Percentiles rank a stretch among this genome's conserved stretches.
Evolutionary conservation across 1,139 yeast genomes (phyloP).

Genomic region (Candida sp.): DNA sequence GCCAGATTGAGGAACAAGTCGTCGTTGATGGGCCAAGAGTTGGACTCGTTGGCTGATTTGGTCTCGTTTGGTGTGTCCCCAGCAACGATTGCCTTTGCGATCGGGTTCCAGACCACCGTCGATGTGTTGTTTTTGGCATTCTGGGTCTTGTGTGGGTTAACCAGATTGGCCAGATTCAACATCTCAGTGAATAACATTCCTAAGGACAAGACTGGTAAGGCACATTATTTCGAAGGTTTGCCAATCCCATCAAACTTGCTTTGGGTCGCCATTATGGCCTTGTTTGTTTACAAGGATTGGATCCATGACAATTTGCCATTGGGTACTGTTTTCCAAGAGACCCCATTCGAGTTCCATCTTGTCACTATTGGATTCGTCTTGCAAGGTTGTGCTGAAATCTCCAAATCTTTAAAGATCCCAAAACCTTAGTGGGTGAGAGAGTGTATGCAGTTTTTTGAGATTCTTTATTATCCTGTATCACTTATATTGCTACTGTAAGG

Average conservation of each 20-base stretch:
- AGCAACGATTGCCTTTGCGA: conserved; percentile 88
- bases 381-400: conserved; percentile 92
- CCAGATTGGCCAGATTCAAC: conserved; percentile 93
- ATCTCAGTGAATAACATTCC: conserved; percentile 94
- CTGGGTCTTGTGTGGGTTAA: conserved; percentile 93
- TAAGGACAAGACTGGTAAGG: conserved; percentile 82
- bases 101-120: conserved; percentile 84
- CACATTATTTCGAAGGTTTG: conserved; percentile 88
- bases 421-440: conserved; percentile 58
- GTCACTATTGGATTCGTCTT: conserved; percentile 63
- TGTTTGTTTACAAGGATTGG: conserved; percentile 55
- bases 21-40: conserved; percentile 95
- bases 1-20: conserved; percentile 94
- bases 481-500: neutral
- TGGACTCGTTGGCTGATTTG: conserved; percentile 95
- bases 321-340: conserved; percentile 59
- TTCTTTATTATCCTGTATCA: neutral
- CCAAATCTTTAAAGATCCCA: conserved; percentile 90
- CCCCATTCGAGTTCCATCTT: conserved; percentile 77
- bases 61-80: conserved; percentile 95
- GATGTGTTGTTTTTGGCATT: conserved; percentile 79
- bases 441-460: conserved; percentile 5
- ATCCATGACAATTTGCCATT: conserved; percentile 62
- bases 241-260: conserved; percentile 91
- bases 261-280: conserved; percentile 76